phyloP scores from a whole-genome alignment of 164 flowering plant genomes.

The Warburgia ugandensis region DNA sequence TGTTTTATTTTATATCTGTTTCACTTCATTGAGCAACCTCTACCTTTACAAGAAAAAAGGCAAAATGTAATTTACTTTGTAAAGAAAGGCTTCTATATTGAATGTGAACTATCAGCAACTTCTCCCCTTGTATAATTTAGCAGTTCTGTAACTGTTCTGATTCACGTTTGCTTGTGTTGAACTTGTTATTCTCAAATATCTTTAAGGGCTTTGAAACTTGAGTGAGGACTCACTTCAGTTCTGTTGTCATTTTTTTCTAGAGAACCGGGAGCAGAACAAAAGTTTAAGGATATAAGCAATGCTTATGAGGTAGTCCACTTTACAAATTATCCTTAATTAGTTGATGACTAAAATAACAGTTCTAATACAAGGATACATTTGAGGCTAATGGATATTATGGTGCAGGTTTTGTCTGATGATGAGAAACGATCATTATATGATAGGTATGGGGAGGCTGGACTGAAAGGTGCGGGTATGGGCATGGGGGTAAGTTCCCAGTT shows the following conservation, averaged over 20 bases:
- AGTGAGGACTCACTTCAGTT: background rate
- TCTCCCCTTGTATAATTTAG: too few species aligned
- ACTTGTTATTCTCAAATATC: background rate
- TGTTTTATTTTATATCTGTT: too few species aligned
- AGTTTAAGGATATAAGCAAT: conserved; percentile 91
- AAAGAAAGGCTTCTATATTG: too few species aligned
- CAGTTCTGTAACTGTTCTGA: too few species aligned
- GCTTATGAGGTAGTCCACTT: conserved; percentile 75
- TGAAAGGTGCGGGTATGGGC: conserved; percentile 83
- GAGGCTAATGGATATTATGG: background rate
- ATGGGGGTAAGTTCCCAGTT: conserved; percentile 65
- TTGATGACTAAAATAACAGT: background rate
- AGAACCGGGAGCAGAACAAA: conserved; percentile 82
- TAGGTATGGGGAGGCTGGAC: conserved; percentile 94
- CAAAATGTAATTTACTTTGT: too few species aligned
- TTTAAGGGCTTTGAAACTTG: background rate
- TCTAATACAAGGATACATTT: background rate
- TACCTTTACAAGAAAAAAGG: too few species aligned
- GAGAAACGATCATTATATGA: conserved; percentile 89
- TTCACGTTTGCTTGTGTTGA: too few species aligned
- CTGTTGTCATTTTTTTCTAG: conserved; percentile 32
- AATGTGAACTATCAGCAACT: too few species aligned
- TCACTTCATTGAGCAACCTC: too few species aligned
- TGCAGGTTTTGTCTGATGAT: conserved; percentile 96
- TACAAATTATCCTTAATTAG: background rate